Percentiles rank a stretch among this genome's conserved stretches.
phyloP scores from a whole-genome alignment of 2,329 filamentous ascomycete genomes.

The Aspergillus fumigatiaffinis region DNA sequence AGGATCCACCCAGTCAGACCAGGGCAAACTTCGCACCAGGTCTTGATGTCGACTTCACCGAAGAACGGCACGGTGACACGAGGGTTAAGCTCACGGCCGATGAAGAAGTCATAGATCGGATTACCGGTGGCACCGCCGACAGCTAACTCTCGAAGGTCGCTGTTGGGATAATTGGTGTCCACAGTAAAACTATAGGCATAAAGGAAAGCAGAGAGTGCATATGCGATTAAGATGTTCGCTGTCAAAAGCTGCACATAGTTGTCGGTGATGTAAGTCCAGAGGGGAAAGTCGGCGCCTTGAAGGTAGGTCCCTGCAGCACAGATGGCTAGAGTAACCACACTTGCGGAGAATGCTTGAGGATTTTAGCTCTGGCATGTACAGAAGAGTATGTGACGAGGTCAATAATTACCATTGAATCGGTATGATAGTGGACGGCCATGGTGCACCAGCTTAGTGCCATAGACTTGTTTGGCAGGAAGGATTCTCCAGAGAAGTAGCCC shows the following conservation, averaged over 20 bases:
- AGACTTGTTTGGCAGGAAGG: slow-evolving; percentile 65
- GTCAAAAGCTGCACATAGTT: slow-evolving; percentile 83
- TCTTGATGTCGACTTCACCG: slow-evolving; percentile 74
- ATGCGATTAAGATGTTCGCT: slow-evolving; percentile 71
- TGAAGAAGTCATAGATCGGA: slow-evolving; percentile 88
- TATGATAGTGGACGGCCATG: slow-evolving; percentile 72
- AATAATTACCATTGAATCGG: slow-evolving; percentile 63
- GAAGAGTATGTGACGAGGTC: neutral
- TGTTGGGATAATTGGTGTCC: slow-evolving; percentile 53
- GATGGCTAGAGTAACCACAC: slow-evolving; percentile 62
- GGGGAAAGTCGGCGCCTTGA: slow-evolving; percentile 71
- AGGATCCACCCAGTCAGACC: slow-evolving; percentile 84
- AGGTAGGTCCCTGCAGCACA: slow-evolving; percentile 67
- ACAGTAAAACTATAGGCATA: slow-evolving; percentile 78
- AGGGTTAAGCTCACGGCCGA: slow-evolving; percentile 88
- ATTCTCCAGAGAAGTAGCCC: slow-evolving; percentile 68
- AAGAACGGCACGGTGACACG: slow-evolving; percentile 58
- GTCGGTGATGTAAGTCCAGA: slow-evolving; percentile 87
- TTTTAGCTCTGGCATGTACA: neutral
- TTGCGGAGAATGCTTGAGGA: slow-evolving; percentile 63
- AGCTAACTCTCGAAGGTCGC: slow-evolving; percentile 69
- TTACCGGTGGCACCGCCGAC: slow-evolving; percentile 75
- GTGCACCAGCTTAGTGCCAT: slow-evolving; percentile 62
- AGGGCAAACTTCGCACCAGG: slow-evolving; percentile 79
- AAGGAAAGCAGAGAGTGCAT: slow-evolving; percentile 66